These are phyloP conservation scores for Leccinum truebloodii DNA, from an alignment of 768 basidiomycete species.

Conservation along the genomic window DNA sequence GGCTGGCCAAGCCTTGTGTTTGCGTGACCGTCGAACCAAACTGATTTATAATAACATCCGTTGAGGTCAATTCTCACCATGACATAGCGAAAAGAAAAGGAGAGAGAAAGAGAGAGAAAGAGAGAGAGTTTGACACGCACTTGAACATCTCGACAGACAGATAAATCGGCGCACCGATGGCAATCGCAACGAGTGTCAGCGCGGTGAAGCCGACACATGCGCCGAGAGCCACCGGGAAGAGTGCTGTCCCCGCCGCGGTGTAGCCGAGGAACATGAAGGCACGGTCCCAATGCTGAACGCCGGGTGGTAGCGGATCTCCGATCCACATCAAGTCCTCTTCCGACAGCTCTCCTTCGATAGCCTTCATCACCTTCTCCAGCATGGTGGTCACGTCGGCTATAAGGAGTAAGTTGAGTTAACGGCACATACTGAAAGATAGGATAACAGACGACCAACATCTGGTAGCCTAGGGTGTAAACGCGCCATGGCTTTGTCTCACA, in stretches of 20 bases:
- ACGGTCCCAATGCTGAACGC: slow-evolving; percentile 20
- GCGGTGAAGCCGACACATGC: slow-evolving; percentile 6
- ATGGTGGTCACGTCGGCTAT: slow-evolving; percentile 17
- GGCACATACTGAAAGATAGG: background rate
- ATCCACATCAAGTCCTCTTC: slow-evolving; percentile 20
- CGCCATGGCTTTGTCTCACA: background rate
- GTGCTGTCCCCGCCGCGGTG: background rate
- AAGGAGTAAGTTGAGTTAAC: background rate
- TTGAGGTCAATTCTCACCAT: background rate
- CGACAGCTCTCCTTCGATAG: slow-evolving; percentile 18
- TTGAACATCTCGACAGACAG: background rate
- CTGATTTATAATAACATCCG: background rate
- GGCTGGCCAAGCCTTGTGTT: background rate
- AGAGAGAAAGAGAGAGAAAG: background rate
- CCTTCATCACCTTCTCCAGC: slow-evolving; percentile 23
- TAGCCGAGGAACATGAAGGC: background rate
- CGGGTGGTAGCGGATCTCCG: slow-evolving; percentile 20
- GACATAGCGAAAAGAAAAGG: background rate
- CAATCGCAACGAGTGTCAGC: background rate
- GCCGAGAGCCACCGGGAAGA: slow-evolving; percentile 19
- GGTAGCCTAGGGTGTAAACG: background rate
- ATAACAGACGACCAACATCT: background rate
- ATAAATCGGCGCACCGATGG: background rate
- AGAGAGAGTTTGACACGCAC: background rate
- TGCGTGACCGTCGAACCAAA: background rate